Evolutionary conservation across 176 grass and related monocot genomes (phyloP).

Genomic region (Aegilops longissima): DNA sequence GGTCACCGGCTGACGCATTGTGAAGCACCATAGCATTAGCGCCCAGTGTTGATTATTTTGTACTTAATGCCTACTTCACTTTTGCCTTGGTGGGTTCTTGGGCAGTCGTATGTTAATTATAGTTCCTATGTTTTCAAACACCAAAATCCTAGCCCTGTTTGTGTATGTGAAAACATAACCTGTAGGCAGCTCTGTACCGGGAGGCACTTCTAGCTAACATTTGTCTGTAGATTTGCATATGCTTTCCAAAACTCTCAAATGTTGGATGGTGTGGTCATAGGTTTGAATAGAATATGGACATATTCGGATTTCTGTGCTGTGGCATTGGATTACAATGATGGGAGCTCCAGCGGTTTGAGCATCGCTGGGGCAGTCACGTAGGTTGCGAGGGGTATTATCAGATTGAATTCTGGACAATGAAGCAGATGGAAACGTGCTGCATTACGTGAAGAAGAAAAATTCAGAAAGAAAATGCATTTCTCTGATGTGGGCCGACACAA

Average conservation of each 20-base stretch:
- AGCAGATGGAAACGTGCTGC: no score
- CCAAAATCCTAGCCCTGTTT: conserved; percentile 22
- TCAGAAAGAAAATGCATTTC: no score
- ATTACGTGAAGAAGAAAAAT: no score
- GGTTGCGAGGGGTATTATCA: no score
- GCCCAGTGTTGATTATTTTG: conserved; percentile 44
- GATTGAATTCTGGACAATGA: no score
- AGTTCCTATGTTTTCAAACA: background rate
- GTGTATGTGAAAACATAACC: conserved; percentile 34
- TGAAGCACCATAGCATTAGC: conserved; percentile 33
- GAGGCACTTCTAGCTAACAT: conserved; percentile 34
- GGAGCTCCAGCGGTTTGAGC: no score
- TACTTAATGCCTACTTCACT: conserved; percentile 20
- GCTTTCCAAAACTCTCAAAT: conserved; percentile 31
- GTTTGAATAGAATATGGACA: no score
- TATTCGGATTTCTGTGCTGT: no score
- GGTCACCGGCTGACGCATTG: conserved; percentile 28
- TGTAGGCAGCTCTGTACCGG: conserved; percentile 39
- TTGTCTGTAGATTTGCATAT: conserved; percentile 35
- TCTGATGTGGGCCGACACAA: no score
- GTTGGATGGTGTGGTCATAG: conserved; percentile 1
- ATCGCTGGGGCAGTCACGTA: no score
- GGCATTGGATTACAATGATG: no score
- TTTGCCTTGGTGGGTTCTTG: conserved; percentile 24
- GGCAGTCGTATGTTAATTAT: conserved; percentile 39